phyloP scores from a whole-genome alignment of 192 early-diverging fungal genomes.

The Lobosporangium transversale region DNA sequence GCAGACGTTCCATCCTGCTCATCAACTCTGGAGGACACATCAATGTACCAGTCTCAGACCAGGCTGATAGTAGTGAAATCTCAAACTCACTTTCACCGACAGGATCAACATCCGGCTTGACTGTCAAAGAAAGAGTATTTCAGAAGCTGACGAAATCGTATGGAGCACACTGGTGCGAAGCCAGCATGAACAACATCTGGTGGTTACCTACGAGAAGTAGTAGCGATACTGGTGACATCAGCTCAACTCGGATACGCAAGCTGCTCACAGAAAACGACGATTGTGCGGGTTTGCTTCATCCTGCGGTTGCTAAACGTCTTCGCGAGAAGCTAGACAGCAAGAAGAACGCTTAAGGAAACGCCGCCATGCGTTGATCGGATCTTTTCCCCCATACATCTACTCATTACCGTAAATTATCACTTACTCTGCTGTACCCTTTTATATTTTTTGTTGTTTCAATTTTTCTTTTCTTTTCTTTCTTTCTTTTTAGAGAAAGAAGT shows the following conservation, averaged over 20 bases:
- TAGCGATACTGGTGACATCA: constrained; percentile 42
- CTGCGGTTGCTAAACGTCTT: constrained; percentile 24
- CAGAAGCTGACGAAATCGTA: constrained; percentile 27
- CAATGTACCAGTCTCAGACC: constrained; percentile 30
- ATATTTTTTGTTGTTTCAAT: too few species aligned
- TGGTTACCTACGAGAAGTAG: constrained; percentile 39
- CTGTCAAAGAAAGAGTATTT: constrained; percentile 34
- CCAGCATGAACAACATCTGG: constrained; percentile 41
- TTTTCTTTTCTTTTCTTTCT: too few species aligned
- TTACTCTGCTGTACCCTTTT: too few species aligned
- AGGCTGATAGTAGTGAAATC: constrained; percentile 6
- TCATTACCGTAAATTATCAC: too few species aligned
- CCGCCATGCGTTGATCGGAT: too few species aligned
- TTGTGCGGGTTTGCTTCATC: constrained; percentile 40
- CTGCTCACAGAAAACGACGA: constrained; percentile 22
- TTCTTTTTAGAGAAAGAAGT: too few species aligned
- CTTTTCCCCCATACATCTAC: too few species aligned
- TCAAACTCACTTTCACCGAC: neutral
- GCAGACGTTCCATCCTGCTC: constrained; percentile 39
- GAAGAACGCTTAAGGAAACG: constrained; percentile 18
- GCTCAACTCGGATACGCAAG: constrained; percentile 36
- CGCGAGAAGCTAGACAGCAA: constrained; percentile 26
- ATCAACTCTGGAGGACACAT: constrained; percentile 27
- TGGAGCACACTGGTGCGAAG: constrained; percentile 41
- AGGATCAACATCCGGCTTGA: neutral